These are phyloP conservation scores for Suhomyces kunorum DNA, from an alignment of 1,139 yeast species.

Conservation along the genomic window DNA sequence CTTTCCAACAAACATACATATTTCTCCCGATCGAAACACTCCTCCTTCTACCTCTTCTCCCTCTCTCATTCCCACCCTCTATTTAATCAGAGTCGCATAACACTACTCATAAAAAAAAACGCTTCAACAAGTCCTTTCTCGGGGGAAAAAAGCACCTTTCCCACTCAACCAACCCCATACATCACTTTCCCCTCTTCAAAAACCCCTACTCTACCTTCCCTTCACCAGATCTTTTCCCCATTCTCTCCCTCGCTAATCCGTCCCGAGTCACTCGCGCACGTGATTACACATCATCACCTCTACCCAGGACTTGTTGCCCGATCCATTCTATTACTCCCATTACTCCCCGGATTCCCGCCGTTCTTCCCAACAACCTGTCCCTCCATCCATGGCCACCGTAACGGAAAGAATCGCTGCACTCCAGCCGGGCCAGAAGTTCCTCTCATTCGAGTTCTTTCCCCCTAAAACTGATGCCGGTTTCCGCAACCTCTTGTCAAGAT, in stretches of 20 bases:
- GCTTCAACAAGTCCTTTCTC: too few species aligned
- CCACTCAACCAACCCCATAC: too few species aligned
- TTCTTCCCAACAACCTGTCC: not conserved
- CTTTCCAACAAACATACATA: too few species aligned
- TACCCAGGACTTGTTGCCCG: not conserved
- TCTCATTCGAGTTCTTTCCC: conserved; percentile 94
- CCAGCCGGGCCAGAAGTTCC: conserved; percentile 57
- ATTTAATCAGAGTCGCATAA: not conserved
- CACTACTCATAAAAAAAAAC: not conserved
- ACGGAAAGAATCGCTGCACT: conserved; percentile 56
- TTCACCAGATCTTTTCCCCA: not conserved
- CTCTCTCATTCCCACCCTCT: too few species aligned
- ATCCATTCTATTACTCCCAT: not conserved
- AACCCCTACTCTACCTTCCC: not conserved
- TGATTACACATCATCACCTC: conserved; percentile 12
- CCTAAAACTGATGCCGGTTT: conserved; percentile 92
- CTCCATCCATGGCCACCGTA: conserved; percentile 38
- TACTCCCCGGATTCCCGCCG: not conserved
- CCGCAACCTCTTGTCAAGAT: conserved; percentile 78
- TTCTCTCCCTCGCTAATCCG: not conserved
- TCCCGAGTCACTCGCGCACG: conserved; percentile 11
- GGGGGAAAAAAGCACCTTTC: too few species aligned
- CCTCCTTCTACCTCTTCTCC: too few species aligned
- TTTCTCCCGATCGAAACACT: too few species aligned
- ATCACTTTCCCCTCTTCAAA: too few species aligned